Percentiles rank a stretch among this genome's conserved stretches.
Evolutionary conservation across 495 filamentous ascomycete species (phyloP).

Genomic region (Mycothermus thermophilus): DNA sequence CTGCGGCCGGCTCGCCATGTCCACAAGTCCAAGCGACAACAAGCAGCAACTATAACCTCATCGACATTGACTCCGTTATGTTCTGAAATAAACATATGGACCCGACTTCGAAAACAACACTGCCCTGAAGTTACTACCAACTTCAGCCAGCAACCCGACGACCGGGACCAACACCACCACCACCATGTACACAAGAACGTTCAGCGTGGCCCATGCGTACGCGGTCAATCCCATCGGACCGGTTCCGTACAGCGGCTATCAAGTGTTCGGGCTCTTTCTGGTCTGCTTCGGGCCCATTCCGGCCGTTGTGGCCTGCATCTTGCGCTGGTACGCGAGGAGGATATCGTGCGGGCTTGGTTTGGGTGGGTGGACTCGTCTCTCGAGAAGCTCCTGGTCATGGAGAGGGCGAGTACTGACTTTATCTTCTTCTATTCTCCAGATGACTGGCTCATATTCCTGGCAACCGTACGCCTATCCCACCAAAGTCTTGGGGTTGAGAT

Average conservation of each 20-base stretch:
- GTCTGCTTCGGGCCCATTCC: slow-evolving; percentile 26
- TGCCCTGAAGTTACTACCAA: too few species aligned
- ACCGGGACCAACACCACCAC: too few species aligned
- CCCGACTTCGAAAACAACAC: too few species aligned
- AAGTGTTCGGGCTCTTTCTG: slow-evolving; percentile 26
- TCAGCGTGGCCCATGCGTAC: too few species aligned
- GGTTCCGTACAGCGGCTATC: slow-evolving; percentile 14
- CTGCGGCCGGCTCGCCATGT: too few species aligned
- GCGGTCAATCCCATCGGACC: slow-evolving; percentile 6
- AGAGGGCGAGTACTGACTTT: neutral
- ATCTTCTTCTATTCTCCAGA: slow-evolving; percentile 10
- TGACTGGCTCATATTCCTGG: slow-evolving; percentile 26
- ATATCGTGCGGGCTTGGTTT: slow-evolving; percentile 19
- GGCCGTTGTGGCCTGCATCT: slow-evolving; percentile 21
- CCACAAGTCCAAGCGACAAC: too few species aligned
- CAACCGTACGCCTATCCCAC: slow-evolving; percentile 20
- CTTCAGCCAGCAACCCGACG: too few species aligned
- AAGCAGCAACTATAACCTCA: too few species aligned
- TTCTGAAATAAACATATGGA: too few species aligned
- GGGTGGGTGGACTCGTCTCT: slow-evolving; percentile 16
- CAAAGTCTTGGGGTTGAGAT: slow-evolving; percentile 1
- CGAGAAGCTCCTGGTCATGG: too few species aligned
- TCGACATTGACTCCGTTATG: too few species aligned
- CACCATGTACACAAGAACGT: too few species aligned
- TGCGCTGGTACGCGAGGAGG: slow-evolving; percentile 27